Evolutionary conservation across 768 basidiomycete genomes (phyloP).

Genomic region (Leccinum olivaceopallidum): DNA sequence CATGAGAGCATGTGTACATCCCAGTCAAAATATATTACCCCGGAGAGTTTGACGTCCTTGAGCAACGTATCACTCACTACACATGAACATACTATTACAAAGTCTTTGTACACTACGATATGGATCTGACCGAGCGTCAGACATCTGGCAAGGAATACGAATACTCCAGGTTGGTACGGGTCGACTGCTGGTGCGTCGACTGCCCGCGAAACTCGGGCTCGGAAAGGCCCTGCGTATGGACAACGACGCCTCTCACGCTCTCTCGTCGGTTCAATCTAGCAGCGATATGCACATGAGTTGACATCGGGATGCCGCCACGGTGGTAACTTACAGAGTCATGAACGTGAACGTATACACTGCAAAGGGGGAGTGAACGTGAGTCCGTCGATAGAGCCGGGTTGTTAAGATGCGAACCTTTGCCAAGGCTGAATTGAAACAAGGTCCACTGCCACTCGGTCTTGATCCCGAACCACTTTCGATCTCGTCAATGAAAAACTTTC

Average conservation of each 20-base stretch:
- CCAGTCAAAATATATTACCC: background rate
- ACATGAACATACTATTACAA: background rate
- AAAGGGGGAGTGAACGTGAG: background rate
- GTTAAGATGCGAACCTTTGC: constrained; percentile 5
- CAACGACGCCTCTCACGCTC: background rate
- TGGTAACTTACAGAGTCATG: constrained; percentile 12
- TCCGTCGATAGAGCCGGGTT: too few relatives aligned
- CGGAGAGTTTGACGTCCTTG: background rate
- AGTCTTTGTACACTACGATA: background rate
- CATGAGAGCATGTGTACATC: background rate
- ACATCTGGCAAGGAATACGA: background rate
- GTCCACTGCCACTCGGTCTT: constrained; percentile 5
- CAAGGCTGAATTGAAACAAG: constrained; percentile 16
- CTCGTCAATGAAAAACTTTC: background rate
- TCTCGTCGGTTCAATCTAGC: constrained; percentile 17
- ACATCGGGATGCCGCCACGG: too few relatives aligned
- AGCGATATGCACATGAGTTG: background rate
- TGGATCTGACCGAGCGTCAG: background rate
- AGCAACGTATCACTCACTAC: background rate
- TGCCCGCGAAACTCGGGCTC: constrained; percentile 2
- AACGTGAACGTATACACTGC: constrained; percentile 21
- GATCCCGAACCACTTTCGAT: constrained; percentile 11
- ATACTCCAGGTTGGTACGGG: background rate
- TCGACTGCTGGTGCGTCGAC: background rate
- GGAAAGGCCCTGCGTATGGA: background rate